phyloP scores from a whole-genome alignment of 768 basidiomycete genomes.

The Saitozyma podzolica region DNA sequence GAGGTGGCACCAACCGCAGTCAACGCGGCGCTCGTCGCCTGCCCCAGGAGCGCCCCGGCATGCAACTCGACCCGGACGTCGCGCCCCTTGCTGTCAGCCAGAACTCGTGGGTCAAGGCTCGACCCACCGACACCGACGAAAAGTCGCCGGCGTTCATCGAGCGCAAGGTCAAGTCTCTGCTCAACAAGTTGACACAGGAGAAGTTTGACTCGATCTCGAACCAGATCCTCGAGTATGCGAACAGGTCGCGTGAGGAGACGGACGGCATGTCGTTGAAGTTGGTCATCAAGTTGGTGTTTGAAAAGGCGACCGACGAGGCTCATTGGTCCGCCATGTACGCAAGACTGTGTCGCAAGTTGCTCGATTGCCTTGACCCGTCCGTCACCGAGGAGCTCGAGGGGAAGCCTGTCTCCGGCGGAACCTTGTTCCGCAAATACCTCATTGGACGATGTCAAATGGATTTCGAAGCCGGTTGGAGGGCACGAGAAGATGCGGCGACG shows the following conservation, averaged over 20 bases:
- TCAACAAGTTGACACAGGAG: slow-evolving; percentile 97
- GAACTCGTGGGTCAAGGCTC: slow-evolving; percentile 70
- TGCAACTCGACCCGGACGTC: slow-evolving; percentile 61
- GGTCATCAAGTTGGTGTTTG: slow-evolving; percentile 93
- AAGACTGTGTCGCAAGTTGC: slow-evolving; percentile 88
- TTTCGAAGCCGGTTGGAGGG: slow-evolving; percentile 93
- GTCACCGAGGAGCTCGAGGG: slow-evolving; percentile 89
- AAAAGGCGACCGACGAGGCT: slow-evolving; percentile 95
- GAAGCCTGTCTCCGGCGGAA: slow-evolving; percentile 86
- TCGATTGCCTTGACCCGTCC: slow-evolving; percentile 83
- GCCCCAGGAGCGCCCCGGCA: slow-evolving; percentile 53
- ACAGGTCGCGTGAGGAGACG: slow-evolving; percentile 86
- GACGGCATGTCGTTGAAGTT: slow-evolving; percentile 92
- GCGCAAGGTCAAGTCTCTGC: slow-evolving; percentile 83
- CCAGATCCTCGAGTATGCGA: slow-evolving; percentile 93
- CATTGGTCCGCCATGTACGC: slow-evolving; percentile 98
- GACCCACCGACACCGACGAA: slow-evolving; percentile 57
- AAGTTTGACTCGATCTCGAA: slow-evolving; percentile 93
- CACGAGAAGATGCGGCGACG: slow-evolving; percentile 79
- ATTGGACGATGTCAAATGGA: slow-evolving; percentile 96
- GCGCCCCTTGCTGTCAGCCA: slow-evolving; percentile 74
- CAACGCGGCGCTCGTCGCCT: slow-evolving; percentile 81
- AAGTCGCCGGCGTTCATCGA: slow-evolving; percentile 84
- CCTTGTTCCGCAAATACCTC: slow-evolving; percentile 94
- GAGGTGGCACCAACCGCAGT: slow-evolving; percentile 65